Evolutionary conservation across 805 yeast species (phyloP).

Genomic region (Kluyveromyces dobzhanskii): DNA sequence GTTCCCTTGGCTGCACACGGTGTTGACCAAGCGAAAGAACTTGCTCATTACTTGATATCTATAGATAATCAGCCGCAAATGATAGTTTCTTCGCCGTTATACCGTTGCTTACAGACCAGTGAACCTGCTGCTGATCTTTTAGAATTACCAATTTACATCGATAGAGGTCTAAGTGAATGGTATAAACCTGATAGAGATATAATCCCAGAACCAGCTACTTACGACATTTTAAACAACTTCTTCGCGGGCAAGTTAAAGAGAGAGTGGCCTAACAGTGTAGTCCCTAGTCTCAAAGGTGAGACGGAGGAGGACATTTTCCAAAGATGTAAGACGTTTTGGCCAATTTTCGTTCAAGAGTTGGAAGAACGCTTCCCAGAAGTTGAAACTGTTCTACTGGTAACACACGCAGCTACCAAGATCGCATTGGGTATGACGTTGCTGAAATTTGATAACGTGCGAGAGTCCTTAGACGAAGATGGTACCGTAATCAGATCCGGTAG

Average conservation of each 20-base stretch:
- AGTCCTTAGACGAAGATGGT: conserved; percentile 40
- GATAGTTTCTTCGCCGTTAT: conserved; percentile 77
- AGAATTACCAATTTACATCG: conserved; percentile 54
- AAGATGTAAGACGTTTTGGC: conserved; percentile 51
- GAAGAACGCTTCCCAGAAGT: conserved; percentile 51
- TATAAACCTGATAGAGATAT: conserved; percentile 59
- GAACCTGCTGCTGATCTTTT: conserved; percentile 56
- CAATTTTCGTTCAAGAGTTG: conserved; percentile 46
- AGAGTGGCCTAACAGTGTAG: conserved; percentile 46
- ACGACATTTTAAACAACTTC: conserved; percentile 38
- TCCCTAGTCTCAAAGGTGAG: conserved; percentile 68
- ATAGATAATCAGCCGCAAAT: conserved; percentile 55
- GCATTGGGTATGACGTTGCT: conserved; percentile 75
- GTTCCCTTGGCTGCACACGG: conserved; percentile 87
- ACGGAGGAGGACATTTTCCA: conserved; percentile 57
- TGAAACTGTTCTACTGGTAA: conserved; percentile 59
- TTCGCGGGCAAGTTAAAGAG: conserved; percentile 42
- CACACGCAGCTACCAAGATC: conserved; percentile 92
- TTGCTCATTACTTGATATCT: conserved; percentile 52
- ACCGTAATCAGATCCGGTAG: conserved; percentile 63
- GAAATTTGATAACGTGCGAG: conserved; percentile 43
- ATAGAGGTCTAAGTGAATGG: conserved; percentile 91
- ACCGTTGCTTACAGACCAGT: conserved; percentile 80
- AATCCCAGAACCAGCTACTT: conserved; percentile 62
- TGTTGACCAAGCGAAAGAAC: conserved; percentile 73